Percentiles rank a stretch among this genome's conserved stretches.
phyloP scores from a whole-genome alignment of 495 filamentous ascomycete genomes.

The Penicillium herquei region DNA sequence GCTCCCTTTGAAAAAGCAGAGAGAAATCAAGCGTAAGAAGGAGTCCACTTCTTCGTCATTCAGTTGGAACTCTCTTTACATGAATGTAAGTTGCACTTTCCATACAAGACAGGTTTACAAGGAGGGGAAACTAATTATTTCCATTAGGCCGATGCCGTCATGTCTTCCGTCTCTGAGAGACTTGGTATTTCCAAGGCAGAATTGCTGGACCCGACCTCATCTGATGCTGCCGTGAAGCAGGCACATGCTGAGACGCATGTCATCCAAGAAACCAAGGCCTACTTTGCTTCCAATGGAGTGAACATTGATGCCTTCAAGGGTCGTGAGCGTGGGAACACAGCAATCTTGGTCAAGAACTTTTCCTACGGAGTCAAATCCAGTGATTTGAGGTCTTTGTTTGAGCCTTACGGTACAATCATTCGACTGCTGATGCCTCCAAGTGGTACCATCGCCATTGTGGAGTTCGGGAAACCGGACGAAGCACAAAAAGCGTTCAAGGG shows the following conservation, averaged over 20 bases:
- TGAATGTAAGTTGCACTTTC: constrained; percentile 66
- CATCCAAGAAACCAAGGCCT: constrained; percentile 93
- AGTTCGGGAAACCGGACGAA: constrained; percentile 74
- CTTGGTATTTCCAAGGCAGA: constrained; percentile 87
- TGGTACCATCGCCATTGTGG: constrained; percentile 88
- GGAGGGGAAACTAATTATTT: constrained; percentile 19
- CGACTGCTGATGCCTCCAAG: constrained; percentile 87
- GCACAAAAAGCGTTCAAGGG: constrained; percentile 77
- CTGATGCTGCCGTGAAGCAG: constrained; percentile 92
- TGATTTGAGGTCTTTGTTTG: constrained; percentile 52
- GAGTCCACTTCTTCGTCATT: constrained; percentile 74
- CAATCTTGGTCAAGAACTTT: constrained; percentile 94
- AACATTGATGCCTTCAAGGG: constrained; percentile 88
- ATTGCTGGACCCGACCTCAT: constrained; percentile 87
- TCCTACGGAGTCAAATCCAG: constrained; percentile 68
- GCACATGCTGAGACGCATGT: constrained; percentile 94
- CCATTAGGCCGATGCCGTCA: constrained; percentile 75
- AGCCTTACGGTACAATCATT: constrained; percentile 62
- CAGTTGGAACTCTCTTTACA: constrained; percentile 97
- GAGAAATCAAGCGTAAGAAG: constrained; percentile 77
- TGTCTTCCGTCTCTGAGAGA: constrained; percentile 83
- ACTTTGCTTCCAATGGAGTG: constrained; percentile 82
- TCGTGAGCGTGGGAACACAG: constrained; percentile 76
- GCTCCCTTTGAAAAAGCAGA: constrained; percentile 91
- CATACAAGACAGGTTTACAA: neutral